These are phyloP conservation scores for Emergomyces africanus DNA, from an alignment of 2,329 filamentous ascomycete species.

Conservation along the genomic window DNA sequence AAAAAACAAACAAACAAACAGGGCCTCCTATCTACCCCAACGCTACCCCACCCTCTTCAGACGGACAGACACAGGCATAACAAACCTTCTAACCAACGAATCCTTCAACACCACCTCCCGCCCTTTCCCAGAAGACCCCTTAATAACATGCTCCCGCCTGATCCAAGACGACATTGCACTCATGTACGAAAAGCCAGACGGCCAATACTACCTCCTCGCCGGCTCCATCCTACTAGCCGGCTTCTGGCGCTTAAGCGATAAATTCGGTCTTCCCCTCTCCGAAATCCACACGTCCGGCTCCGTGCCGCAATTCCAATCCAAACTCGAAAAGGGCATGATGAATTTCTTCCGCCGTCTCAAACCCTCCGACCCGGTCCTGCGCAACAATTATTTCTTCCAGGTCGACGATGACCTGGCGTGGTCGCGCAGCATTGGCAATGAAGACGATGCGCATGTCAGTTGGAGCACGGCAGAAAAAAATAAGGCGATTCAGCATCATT, in stretches of 20 bases:
- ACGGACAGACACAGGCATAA: constrained; percentile 48
- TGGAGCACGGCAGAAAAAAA: constrained; percentile 70
- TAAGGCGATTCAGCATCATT: constrained; percentile 58
- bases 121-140: constrained; percentile 62
- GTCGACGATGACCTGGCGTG: constrained; percentile 67
- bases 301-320: constrained; percentile 59
- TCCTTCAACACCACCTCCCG: constrained; percentile 53
- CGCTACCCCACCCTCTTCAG: constrained; percentile 62
- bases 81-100: constrained; percentile 60
- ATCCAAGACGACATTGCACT: constrained; percentile 73
- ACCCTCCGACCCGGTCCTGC: constrained; percentile 51
- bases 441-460: constrained; percentile 51
- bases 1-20: too few relatives aligned
- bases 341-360: constrained; percentile 65
- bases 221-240: constrained; percentile 64
- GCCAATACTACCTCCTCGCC: constrained; percentile 68
- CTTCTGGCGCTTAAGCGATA: constrained; percentile 74
- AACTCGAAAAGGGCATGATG: constrained; percentile 65
- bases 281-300: constrained; percentile 69
- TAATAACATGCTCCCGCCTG: constrained; percentile 59
- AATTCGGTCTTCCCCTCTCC: constrained; percentile 63
- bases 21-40: constrained; percentile 52
- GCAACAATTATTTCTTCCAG: constrained; percentile 83
- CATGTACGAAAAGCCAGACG: constrained; percentile 65
- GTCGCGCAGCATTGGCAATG: constrained; percentile 61